Evolutionary conservation across 2,329 filamentous ascomycete genomes (phyloP).

Genomic region (Pseudogymnoascus sp.): DNA sequence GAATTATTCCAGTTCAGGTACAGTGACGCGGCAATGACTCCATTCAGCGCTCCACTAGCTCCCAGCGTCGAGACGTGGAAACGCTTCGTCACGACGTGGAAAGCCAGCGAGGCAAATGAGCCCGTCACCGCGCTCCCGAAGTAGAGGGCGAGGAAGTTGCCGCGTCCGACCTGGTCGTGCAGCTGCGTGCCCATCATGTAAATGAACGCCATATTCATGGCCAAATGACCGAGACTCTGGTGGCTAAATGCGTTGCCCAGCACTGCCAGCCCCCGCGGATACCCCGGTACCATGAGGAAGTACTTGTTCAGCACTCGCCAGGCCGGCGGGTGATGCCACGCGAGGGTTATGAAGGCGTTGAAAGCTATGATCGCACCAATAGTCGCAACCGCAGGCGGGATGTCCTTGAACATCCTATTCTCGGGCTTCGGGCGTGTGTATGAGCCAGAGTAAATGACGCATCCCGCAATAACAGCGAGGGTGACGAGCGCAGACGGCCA

Average conservation of each 20-base stretch:
- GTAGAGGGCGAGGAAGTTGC: conserved; percentile 62
- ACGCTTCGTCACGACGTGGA: conserved; percentile 32
- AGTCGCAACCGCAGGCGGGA: conserved; percentile 57
- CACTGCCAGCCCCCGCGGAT: conserved; percentile 53
- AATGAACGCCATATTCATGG: conserved; percentile 57
- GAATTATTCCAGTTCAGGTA: conserved; percentile 49
- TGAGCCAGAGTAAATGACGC: conserved; percentile 37
- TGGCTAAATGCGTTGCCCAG: conserved; percentile 65
- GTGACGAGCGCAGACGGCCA: conserved; percentile 46
- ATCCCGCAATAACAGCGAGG: conserved; percentile 37
- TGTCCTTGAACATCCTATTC: conserved; percentile 49
- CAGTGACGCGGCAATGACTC: conserved; percentile 54
- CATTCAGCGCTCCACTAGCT: conserved; percentile 58
- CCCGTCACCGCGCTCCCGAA: conserved; percentile 50
- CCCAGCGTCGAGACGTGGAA: conserved; percentile 49
- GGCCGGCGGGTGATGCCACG: conserved; percentile 56
- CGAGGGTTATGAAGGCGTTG: conserved; percentile 49
- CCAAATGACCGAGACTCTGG: conserved; percentile 51
- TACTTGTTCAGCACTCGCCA: conserved; percentile 63
- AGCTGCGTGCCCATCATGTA: conserved; percentile 59
- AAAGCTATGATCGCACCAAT: conserved; percentile 52
- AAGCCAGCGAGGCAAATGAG: conserved; percentile 48
- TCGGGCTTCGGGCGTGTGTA: conserved; percentile 44
- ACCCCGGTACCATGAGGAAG: conserved; percentile 57
- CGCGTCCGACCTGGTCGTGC: conserved; percentile 64